A percentile compares a stretch with the other conserved stretches of the same genome.
phyloP scores from a whole-genome alignment of 139 green algal genomes.

The Micractinium conductrix region DNA sequence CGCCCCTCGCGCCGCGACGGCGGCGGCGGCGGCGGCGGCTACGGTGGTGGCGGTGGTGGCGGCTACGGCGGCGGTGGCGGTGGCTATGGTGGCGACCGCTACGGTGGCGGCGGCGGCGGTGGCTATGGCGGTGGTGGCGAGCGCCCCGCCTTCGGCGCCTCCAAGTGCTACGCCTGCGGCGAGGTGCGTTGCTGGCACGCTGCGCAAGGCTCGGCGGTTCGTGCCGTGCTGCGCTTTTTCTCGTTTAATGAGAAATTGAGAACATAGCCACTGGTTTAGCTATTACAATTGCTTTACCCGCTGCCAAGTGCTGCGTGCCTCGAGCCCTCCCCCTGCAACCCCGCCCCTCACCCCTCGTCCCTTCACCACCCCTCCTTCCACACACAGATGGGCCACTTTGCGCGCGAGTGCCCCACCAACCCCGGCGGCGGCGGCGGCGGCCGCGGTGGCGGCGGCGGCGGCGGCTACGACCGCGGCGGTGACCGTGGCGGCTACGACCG shows the following conservation, averaged over 20 bases:
- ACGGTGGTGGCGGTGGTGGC: background rate
- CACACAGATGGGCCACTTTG: conserved; percentile 39
- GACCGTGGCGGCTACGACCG: background rate
- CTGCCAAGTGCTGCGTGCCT: too few species aligned
- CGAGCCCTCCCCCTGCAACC: too few species aligned
- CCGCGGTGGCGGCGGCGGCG: conserved; percentile 5
- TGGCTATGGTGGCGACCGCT: conserved; percentile 18
- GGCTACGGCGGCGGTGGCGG: conserved; percentile 6
- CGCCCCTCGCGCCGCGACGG: conserved; percentile 10
- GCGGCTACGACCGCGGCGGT: background rate
- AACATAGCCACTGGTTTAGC: too few species aligned
- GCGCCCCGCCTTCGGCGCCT: background rate
- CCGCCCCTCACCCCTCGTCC: too few species aligned
- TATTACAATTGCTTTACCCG: too few species aligned
- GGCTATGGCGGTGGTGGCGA: background rate
- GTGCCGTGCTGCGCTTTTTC: too few species aligned
- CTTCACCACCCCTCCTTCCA: background rate
- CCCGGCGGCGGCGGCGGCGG: background rate
- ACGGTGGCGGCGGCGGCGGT: conserved; percentile 1
- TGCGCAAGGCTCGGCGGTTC: too few species aligned
- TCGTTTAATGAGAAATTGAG: too few species aligned
- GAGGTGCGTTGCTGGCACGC: conserved; percentile 14
- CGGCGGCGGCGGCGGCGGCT: background rate
- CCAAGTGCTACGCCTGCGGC: conserved; percentile 41
- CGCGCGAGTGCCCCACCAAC: conserved; percentile 25